Percentiles rank a stretch among this genome's conserved stretches.
Conservation (phyloP, 140 eudicot species). For the Erigeron philadelphicus region DNA sequence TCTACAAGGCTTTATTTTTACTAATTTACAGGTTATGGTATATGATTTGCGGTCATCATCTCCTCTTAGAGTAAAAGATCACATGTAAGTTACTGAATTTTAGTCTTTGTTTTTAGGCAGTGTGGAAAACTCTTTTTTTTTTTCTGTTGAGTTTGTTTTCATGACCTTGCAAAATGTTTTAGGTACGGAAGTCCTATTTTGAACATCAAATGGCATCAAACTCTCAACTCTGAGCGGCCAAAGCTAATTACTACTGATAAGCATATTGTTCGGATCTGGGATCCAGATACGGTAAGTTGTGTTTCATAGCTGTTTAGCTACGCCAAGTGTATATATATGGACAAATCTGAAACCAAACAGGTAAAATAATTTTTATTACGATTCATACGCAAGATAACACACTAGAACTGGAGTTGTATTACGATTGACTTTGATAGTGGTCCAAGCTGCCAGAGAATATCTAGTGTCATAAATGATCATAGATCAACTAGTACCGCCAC, state of each 20-base stretch:
- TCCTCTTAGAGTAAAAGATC: constrained; percentile 86
- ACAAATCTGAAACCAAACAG: background rate
- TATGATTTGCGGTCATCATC: constrained; percentile 86
- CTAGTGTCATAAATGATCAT: background rate
- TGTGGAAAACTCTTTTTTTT: constrained; percentile 2
- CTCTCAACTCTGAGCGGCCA: constrained; percentile 58
- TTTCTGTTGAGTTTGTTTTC: background rate
- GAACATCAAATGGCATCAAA: constrained; percentile 87
- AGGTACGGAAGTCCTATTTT: constrained; percentile 95
- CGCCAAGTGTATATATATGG: background rate
- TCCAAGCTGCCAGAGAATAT: background rate
- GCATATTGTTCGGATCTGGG: constrained; percentile 93
- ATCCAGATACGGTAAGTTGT: constrained; percentile 77
- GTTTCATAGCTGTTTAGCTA: constrained; percentile 12
- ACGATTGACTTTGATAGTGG: background rate
- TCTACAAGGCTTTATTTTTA: background rate
- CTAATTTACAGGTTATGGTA: constrained; percentile 53
- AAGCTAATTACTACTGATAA: constrained; percentile 70
- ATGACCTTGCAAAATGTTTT: constrained; percentile 12
- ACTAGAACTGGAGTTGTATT: background rate
- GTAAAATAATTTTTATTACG: background rate
- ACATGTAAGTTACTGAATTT: constrained; percentile 59
- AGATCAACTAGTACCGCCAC: too few relatives aligned
- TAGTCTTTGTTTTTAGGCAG: constrained; percentile 6
- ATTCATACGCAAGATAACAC: background rate